Percentiles rank a stretch among this genome's conserved stretches.
Conservation (phyloP, 768 basidiomycete genomes). For the Leucocoprinus sp. region DNA sequence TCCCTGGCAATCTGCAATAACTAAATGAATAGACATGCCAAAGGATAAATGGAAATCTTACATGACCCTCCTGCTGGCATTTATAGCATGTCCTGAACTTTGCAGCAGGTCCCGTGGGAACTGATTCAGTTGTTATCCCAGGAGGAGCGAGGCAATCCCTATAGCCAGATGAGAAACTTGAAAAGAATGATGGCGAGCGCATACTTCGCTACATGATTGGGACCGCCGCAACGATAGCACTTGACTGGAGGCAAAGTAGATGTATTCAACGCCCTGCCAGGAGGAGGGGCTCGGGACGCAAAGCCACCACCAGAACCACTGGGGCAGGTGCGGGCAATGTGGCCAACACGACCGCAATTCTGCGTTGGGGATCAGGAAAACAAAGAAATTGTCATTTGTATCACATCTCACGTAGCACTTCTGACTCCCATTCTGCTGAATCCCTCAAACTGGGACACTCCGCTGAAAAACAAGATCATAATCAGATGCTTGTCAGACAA, state of each 20-base stretch:
- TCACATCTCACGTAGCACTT: conserved; percentile 70
- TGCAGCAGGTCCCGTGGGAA: conserved; percentile 37
- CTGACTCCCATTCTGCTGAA: conserved; percentile 56
- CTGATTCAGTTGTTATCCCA: conserved; percentile 39
- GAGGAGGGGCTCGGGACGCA: conserved; percentile 62
- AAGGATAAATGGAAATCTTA: conserved; percentile 28
- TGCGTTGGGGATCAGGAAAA: conserved; percentile 19
- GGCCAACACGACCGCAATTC: conserved; percentile 79
- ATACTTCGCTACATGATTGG: conserved; percentile 81
- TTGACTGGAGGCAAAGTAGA: conserved; percentile 76
- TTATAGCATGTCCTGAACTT: conserved; percentile 80
- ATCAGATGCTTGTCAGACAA: not conserved
- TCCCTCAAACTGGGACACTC: conserved; percentile 77
- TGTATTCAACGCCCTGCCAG: conserved; percentile 67
- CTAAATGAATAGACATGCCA: conserved; percentile 6
- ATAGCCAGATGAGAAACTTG: not conserved
- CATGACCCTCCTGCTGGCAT: conserved; percentile 83
- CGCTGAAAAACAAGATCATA: conserved; percentile 30
- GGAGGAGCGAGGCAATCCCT: conserved; percentile 81
- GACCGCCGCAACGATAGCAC: conserved; percentile 85
- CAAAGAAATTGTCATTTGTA: not conserved
- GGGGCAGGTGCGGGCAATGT: conserved; percentile 73
- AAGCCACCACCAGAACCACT: conserved; percentile 40
- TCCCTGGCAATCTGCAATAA: conserved; percentile 55
- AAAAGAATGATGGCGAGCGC: conserved; percentile 6